Evolutionary conservation across 345 rosid genomes (phyloP).

Genomic region (Aquilaria sinensis): DNA sequence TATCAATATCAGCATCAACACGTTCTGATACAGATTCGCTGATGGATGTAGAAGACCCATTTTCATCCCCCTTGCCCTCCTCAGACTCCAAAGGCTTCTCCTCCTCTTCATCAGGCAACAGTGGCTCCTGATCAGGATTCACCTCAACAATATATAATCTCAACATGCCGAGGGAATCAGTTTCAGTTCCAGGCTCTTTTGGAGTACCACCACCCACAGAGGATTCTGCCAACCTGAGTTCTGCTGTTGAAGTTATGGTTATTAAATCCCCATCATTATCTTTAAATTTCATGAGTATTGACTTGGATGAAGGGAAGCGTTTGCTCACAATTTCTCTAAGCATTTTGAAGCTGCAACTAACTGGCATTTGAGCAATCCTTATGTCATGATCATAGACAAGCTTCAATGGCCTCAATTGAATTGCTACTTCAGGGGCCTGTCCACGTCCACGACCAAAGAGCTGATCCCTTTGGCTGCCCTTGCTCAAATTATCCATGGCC

Average conservation of each 20-base stretch:
- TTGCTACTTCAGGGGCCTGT: conserved; percentile 30
- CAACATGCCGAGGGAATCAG: conserved; percentile 57
- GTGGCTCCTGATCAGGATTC: conserved; percentile 87
- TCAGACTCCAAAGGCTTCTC: conserved; percentile 55
- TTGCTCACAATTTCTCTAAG: conserved; percentile 73
- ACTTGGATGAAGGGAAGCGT: conserved; percentile 79
- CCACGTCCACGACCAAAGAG: conserved; percentile 23
- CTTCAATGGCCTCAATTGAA: conserved; percentile 65
- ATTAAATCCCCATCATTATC: conserved; percentile 95
- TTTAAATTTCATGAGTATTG: conserved; percentile 80
- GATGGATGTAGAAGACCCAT: conserved; percentile 39
- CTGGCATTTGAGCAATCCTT: conserved; percentile 82
- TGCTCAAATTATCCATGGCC: conserved; percentile 19
- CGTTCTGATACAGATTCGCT: conserved; percentile 41
- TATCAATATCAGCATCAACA: conserved; percentile 43
- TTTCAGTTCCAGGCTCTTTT: conserved; percentile 50
- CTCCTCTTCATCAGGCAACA: conserved; percentile 62
- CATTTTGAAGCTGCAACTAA: conserved; percentile 66
- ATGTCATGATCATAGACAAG: conserved; percentile 94
- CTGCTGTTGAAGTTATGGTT: conserved; percentile 68
- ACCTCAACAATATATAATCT: conserved; percentile 92
- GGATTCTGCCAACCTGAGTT: conserved; percentile 75
- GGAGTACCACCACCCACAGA: conserved; percentile 48
- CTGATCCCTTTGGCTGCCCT: conserved; percentile 27
- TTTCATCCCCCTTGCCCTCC: conserved; percentile 55